Percentiles rank a stretch among this genome's conserved stretches.
Conservation (phyloP, 306 rosid species). For the Cucurbita maxima region DNA sequence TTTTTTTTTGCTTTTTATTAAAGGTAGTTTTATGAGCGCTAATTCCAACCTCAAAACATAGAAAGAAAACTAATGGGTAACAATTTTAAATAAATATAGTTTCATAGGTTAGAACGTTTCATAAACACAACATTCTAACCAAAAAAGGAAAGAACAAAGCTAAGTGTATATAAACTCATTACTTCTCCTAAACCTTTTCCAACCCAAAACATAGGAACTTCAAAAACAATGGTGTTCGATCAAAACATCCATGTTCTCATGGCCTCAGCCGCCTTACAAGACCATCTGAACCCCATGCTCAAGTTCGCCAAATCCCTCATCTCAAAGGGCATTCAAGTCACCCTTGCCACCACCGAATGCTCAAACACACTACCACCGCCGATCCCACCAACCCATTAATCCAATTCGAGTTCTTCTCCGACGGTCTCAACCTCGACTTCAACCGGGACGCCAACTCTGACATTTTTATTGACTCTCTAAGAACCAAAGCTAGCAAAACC, state of each 20-base stretch:
- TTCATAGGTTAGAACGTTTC: no score
- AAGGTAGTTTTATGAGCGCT: no score
- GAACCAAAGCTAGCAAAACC: conserved; percentile 16
- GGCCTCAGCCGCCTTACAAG: conserved; percentile 33
- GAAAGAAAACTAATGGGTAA: no score
- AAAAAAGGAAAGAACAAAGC: no score
- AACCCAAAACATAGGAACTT: not conserved
- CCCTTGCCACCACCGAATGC: conserved; percentile 29
- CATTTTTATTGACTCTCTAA: not conserved
- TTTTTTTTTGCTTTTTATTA: no score
- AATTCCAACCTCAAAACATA: no score
- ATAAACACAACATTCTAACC: no score
- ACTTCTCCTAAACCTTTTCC: no score
- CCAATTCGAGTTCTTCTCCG: conserved; percentile 35
- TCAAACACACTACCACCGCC: not conserved
- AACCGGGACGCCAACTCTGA: conserved; percentile 13
- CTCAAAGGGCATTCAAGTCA: conserved; percentile 29
- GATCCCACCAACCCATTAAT: not conserved
- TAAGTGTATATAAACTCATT: not conserved
- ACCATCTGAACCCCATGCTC: conserved; percentile 44
- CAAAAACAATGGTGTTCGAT: conserved; percentile 6
- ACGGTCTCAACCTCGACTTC: conserved; percentile 29
- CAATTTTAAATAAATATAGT: no score
- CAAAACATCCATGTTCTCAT: conserved; percentile 19
- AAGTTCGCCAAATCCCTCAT: conserved; percentile 24